Evolutionary conservation across 345 rosid species (phyloP), one percentile per base, ranked within the genome.

Genomic region (Citrus maxima): DNA sequence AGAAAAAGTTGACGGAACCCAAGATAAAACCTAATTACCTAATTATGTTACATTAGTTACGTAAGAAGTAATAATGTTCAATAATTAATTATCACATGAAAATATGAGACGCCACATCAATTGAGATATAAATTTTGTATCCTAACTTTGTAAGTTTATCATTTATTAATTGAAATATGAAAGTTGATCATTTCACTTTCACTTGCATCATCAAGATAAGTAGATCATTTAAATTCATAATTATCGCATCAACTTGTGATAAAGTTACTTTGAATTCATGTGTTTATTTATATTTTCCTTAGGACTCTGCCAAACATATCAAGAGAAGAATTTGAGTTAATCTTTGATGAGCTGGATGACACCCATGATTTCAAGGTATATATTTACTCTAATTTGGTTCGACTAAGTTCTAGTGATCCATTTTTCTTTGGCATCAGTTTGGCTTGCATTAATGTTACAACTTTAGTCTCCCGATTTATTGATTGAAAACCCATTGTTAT

Each of bases 311-410:
- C 99, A 12, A 96, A 91, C 70, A 96, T 90, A 80, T 89, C 97
- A 49, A 82, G 74, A 60, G 98, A 96, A 82, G 99, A 96, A 59
- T 96, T 91, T 70, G 94, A 81, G 82, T 81, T 93, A 65, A 94
- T 96, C 84, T 96, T 96, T 86, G 88, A 81, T 85, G 98, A 91
- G 81, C 90, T 96, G 84, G 99, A 96, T 80, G 99, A 96, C 83
- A 86, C 88, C 80, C 90, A 60, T 85, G 99, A 96, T 86, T 94
- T 96, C 84, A 94, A 90, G 98, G 99, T 96, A 90, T 27, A 72
- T 63, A 67, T 37, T 55, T 79, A 32, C 72, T 72, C 73, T 6
- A 25, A 30, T 73, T 56, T 65, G 24, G 28, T 35, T 46, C 32
- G 10, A 67, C 10, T 46, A 22, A 58, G 16, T 67, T 76, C 60